Conservation (phyloP, 1,284 basidiomycete species). For the Grifola frondosa region DNA sequence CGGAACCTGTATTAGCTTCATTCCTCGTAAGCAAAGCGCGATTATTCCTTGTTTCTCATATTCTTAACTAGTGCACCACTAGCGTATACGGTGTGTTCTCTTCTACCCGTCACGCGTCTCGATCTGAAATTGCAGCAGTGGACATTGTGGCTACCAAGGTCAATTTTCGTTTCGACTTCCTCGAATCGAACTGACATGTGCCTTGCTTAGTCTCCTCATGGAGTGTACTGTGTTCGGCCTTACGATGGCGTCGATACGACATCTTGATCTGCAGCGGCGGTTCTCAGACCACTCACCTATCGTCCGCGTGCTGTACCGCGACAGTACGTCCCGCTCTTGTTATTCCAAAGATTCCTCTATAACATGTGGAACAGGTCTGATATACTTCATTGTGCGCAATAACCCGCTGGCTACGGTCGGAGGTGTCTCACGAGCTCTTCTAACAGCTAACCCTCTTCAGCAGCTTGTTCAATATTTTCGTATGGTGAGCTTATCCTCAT, state of each 20-base stretch:
- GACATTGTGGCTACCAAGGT: conserved; percentile 9
- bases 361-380: conserved; percentile 4
- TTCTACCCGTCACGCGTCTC: too few relatives aligned
- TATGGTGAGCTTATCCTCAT: conserved; percentile 11
- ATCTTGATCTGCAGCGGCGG: conserved; percentile 6
- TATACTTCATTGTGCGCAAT: conserved; percentile 15
- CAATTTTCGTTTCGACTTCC: background rate
- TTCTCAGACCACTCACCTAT: conserved; percentile 7
- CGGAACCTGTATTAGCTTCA: conserved; percentile 8
- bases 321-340: conserved; percentile 7
- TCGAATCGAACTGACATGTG: background rate
- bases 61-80: background rate
- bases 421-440: too few relatives aligned
- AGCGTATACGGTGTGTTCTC: conserved; percentile 14
- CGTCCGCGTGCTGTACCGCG: conserved; percentile 13
- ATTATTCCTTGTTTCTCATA: background rate
- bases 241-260: conserved; percentile 15
- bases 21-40: conserved; percentile 15
- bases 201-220: conserved; percentile 6
- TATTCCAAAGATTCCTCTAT: background rate
- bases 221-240: conserved; percentile 14
- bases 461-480: conserved; percentile 18
- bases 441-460: conserved; percentile 13
- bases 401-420: too few relatives aligned
- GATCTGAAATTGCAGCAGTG: conserved; percentile 2